Evolutionary conservation across 106 monocot species (phyloP).

Genomic region (Dendrobium chrysotoxum): DNA sequence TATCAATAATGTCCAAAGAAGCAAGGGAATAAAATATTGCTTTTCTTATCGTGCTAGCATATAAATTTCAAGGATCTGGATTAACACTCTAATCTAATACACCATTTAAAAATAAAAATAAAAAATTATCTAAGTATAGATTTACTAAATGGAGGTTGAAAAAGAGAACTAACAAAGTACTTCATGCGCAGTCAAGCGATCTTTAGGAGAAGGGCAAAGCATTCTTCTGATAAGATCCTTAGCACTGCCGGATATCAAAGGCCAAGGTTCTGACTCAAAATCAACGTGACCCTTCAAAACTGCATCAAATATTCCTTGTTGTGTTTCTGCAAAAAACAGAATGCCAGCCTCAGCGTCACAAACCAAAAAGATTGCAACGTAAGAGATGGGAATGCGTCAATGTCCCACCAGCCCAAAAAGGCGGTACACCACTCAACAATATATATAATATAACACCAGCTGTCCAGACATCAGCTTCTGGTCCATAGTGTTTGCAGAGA

Average conservation of each 20-base stretch:
- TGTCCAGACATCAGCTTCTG: conserved; percentile 80
- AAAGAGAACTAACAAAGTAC: conserved; percentile 37
- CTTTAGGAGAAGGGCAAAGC: conserved; percentile 51
- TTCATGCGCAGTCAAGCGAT: conserved; percentile 69
- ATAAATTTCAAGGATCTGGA: background rate
- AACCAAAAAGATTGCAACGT: background rate
- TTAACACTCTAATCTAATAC: background rate
- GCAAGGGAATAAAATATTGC: background rate
- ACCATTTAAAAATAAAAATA: background rate
- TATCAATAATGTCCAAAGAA: background rate
- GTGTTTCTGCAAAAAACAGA: conserved; percentile 38
- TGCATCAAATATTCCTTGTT: conserved; percentile 86
- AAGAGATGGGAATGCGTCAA: background rate
- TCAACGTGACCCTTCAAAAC: conserved; percentile 66
- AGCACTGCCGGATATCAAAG: conserved; percentile 63
- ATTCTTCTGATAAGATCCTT: conserved; percentile 80
- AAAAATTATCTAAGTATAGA: background rate
- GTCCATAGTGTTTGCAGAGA: conserved; percentile 67
- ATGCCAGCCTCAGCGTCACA: background rate
- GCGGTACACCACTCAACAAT: conserved; percentile 74
- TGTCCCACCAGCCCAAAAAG: conserved; percentile 68
- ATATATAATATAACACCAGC: conserved; percentile 84
- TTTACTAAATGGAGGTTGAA: background rate
- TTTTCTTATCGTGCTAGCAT: background rate
- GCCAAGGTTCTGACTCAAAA: conserved; percentile 75